These are phyloP conservation scores for Epichloe elymi DNA, from an alignment of 2,329 filamentous ascomycete genomes.

Conservation along the genomic window DNA sequence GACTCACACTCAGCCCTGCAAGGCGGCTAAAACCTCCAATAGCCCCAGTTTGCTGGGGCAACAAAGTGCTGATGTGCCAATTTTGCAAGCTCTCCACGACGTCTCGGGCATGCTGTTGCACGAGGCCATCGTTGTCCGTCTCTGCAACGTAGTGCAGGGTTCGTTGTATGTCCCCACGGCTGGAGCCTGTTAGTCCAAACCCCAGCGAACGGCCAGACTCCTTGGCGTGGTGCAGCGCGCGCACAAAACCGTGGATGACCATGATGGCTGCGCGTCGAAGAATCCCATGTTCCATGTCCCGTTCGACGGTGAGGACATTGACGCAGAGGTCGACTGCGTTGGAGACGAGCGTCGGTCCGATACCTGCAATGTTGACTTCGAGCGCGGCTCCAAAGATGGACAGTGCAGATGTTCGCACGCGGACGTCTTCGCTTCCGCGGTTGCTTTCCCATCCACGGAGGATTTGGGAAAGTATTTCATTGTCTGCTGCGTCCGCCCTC, in stretches of 20 bases:
- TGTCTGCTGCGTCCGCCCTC: conserved; percentile 29
- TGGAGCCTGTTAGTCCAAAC: conserved; percentile 41
- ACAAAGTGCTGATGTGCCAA: conserved; percentile 41
- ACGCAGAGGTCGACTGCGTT: conserved; percentile 49
- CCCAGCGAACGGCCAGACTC: conserved; percentile 32
- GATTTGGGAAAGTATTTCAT: conserved; percentile 43
- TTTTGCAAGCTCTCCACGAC: conserved; percentile 54
- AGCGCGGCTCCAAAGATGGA: conserved; percentile 48
- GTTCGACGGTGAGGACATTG: conserved; percentile 49
- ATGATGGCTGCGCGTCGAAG: conserved; percentile 53
- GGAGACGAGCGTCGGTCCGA: conserved; percentile 39
- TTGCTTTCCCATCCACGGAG: conserved; percentile 55
- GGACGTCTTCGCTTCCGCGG: conserved; percentile 52
- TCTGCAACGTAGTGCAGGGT: conserved; percentile 50
- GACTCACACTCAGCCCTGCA: conserved; percentile 26
- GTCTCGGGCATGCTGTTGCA: conserved; percentile 51
- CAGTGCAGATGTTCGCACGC: conserved; percentile 55
- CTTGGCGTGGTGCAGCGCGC: conserved; percentile 41
- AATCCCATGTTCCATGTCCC: conserved; percentile 46
- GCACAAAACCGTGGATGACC: conserved; percentile 47
- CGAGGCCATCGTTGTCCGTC: conserved; percentile 56
- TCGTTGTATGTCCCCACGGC: conserved; percentile 46
- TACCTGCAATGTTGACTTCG: conserved; percentile 45
- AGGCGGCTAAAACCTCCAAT: conserved; percentile 18
- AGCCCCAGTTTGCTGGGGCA: conserved; percentile 22